Evolutionary conservation across 345 rosid genomes (phyloP).

Genomic region (Salix caprea): DNA sequence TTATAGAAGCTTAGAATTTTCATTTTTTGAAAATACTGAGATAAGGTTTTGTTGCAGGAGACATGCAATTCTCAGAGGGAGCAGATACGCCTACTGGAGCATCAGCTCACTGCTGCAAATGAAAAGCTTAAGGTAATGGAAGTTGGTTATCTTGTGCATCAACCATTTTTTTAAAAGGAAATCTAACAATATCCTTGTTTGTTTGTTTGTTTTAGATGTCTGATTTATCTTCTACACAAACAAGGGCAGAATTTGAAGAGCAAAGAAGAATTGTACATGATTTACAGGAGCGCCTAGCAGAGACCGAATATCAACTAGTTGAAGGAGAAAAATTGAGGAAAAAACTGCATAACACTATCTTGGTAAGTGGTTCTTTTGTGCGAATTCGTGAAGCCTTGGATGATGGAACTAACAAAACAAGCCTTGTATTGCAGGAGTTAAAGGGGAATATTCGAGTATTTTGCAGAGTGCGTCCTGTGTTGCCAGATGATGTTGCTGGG

Average conservation of each 20-base stretch:
- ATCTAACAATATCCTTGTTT: neutral
- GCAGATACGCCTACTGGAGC: conserved; percentile 56
- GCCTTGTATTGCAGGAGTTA: conserved; percentile 50
- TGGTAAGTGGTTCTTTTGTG: conserved; percentile 36
- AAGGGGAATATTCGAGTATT: conserved; percentile 98
- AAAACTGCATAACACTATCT: conserved; percentile 80
- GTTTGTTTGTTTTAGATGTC: conserved; percentile 38
- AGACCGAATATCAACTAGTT: conserved; percentile 49
- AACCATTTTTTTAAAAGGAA: neutral
- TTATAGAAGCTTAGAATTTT: neutral
- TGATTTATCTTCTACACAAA: conserved; percentile 50
- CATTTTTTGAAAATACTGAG: neutral
- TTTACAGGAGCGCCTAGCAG: conserved; percentile 54
- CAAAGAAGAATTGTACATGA: conserved; percentile 37
- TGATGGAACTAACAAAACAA: neutral
- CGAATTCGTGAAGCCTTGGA: neutral
- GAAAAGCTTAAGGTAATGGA: conserved; percentile 71
- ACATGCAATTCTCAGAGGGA: conserved; percentile 76
- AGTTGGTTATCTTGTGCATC: neutral
- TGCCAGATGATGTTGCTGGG: conserved; percentile 68
- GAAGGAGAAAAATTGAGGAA: conserved; percentile 82
- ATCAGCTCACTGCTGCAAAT: conserved; percentile 58
- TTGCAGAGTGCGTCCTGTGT: conserved; percentile 83
- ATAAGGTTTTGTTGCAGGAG: conserved; percentile 42
- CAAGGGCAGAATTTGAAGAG: conserved; percentile 49